phyloP scores from a whole-genome alignment of 2,329 filamentous ascomycete genomes.

The Fusarium bactridioides region DNA sequence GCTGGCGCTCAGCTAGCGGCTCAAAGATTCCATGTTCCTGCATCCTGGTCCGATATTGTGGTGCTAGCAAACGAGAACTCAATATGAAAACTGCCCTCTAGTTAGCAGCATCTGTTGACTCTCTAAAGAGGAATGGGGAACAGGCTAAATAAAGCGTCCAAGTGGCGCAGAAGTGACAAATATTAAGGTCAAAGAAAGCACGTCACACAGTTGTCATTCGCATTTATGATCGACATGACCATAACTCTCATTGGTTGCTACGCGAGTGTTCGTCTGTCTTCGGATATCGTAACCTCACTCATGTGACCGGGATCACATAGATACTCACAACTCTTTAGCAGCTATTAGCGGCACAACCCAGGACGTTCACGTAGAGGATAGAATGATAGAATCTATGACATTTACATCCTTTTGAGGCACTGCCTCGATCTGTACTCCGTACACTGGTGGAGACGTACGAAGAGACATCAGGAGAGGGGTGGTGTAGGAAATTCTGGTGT shows the following conservation, averaged over 20 bases:
- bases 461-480: not conserved
- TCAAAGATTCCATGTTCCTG: slow-evolving; percentile 29
- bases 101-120: not conserved
- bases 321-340: not conserved
- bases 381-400: not conserved
- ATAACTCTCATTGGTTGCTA: not conserved
- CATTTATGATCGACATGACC: not conserved
- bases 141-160: not conserved
- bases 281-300: not conserved
- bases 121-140: not conserved
- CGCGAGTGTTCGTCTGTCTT: not conserved
- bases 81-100: not conserved
- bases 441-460: not conserved
- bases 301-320: not conserved
- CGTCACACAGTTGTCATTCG: not conserved
- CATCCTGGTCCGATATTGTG: slow-evolving; percentile 18
- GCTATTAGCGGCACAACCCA: not conserved
- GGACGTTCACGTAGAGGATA: not conserved
- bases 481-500: not conserved
- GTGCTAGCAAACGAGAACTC: not conserved
- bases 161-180: not conserved
- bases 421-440: not conserved
- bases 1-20: slow-evolving; percentile 5
- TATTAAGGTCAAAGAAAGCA: not conserved
- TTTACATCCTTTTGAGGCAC: not conserved